Conservation (phyloP, 1,284 basidiomycete species). For the Trichosporon ovoides region DNA sequence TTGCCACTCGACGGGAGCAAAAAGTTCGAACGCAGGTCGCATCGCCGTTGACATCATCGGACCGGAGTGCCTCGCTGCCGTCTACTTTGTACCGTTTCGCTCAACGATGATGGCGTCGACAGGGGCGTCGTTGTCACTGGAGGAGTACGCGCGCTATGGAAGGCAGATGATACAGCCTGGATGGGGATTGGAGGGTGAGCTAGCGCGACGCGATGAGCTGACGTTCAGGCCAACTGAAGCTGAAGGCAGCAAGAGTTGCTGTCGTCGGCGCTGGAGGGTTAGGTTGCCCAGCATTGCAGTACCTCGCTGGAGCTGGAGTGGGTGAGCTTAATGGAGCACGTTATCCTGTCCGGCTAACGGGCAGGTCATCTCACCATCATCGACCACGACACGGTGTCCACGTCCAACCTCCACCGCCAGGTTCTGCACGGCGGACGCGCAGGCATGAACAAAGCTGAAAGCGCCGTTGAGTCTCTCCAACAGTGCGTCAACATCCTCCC, state of each 20-base stretch:
- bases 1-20: background rate
- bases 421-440: conserved; percentile 80
- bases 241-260: conserved; percentile 68
- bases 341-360: background rate
- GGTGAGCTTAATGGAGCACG: conserved; percentile 54
- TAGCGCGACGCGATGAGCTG: background rate
- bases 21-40: background rate
- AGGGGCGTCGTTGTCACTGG: conserved; percentile 20
- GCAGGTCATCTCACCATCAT: conserved; percentile 64
- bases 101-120: background rate
- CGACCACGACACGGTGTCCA: conserved; percentile 84
- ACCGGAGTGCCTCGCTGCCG: background rate
- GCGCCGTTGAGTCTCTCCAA: conserved; percentile 64
- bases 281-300: conserved; percentile 91
- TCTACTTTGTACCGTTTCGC: background rate
- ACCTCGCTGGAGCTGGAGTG: conserved; percentile 84
- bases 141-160: conserved; percentile 86
- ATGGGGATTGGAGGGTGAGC: conserved; percentile 72
- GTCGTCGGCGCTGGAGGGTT: conserved; percentile 94
- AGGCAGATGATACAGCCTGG: conserved; percentile 93
- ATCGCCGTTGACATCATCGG: background rate
- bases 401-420: conserved; percentile 92
- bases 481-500: conserved; percentile 49
- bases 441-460: conserved; percentile 77
- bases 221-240: conserved; percentile 68